A percentile compares a stretch with the other conserved stretches of the same genome.
These are phyloP conservation scores for Candida silvicultrix DNA, from an alignment of 805 yeast species.

Conservation along the genomic window DNA sequence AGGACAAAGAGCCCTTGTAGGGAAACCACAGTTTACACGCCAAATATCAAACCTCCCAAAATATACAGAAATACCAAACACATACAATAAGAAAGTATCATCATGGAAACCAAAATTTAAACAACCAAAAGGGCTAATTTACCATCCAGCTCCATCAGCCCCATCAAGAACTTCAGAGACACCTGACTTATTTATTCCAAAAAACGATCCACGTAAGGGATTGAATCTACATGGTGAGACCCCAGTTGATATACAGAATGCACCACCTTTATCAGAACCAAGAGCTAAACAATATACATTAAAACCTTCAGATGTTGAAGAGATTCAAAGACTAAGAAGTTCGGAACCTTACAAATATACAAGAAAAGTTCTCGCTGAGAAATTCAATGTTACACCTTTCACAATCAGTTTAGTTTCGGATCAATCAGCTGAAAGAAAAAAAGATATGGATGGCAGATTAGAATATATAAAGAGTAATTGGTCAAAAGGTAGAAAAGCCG, in stretches of 20 bases:
- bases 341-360: constrained; percentile 60
- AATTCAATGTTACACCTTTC: constrained; percentile 45
- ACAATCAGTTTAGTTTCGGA: constrained; percentile 51
- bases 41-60: constrained; percentile 2
- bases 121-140: constrained; percentile 53
- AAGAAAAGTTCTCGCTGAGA: constrained; percentile 51
- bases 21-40: background rate
- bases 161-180: constrained; percentile 45
- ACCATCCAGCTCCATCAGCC: constrained; percentile 61
- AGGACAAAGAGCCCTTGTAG: background rate
- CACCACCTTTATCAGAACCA: constrained; percentile 32
- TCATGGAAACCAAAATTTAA: constrained; percentile 57
- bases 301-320: constrained; percentile 48
- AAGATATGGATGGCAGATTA: constrained; percentile 42
- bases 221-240: constrained; percentile 23
- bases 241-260: constrained; percentile 21
- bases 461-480: constrained; percentile 39
- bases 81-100: constrained; percentile 56
- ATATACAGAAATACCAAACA: constrained; percentile 37
- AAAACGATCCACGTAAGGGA: constrained; percentile 48
- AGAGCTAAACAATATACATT: constrained; percentile 44
- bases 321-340: constrained; percentile 50
- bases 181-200: constrained; percentile 65
- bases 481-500: constrained; percentile 39
- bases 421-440: constrained; percentile 31